Conservation (phyloP, 1,284 basidiomycete species). For the Ustilago shanxiensis region DNA sequence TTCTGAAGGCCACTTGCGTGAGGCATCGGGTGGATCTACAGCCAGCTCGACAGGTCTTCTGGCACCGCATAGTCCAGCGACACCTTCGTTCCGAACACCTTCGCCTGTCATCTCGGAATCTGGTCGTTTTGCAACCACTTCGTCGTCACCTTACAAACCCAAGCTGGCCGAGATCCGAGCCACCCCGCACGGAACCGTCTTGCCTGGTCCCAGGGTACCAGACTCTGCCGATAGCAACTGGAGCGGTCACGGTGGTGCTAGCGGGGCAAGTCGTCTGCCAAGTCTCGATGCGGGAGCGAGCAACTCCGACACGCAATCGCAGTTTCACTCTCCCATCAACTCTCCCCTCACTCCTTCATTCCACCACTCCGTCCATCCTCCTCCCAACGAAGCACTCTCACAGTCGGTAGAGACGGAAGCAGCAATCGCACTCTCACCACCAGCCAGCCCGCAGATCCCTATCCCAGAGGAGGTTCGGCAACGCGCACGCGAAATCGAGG, state of each 20-base stretch:
- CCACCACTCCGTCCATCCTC: slow-evolving; percentile 26
- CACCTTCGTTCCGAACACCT: slow-evolving; percentile 29
- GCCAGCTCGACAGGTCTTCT: slow-evolving; percentile 38
- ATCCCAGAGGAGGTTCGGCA: slow-evolving; percentile 44
- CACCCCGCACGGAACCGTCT: slow-evolving; percentile 28
- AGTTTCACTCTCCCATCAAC: slow-evolving; percentile 41
- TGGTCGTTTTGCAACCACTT: slow-evolving; percentile 2
- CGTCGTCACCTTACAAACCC: slow-evolving; percentile 22
- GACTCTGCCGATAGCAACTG: slow-evolving; percentile 45
- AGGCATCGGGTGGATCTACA: slow-evolving; percentile 28
- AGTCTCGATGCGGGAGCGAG: slow-evolving; percentile 47
- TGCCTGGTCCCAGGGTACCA: slow-evolving; percentile 42
- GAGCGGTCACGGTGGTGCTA: slow-evolving; percentile 27
- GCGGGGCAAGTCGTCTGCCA: slow-evolving; percentile 27
- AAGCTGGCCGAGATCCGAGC: slow-evolving; percentile 36
- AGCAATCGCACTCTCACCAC: slow-evolving; percentile 14
- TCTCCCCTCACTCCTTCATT: slow-evolving; percentile 51
- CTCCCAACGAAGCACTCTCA: not conserved
- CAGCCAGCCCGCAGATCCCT: slow-evolving; percentile 26
- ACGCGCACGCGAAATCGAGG: slow-evolving; percentile 52
- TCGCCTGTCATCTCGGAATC: slow-evolving; percentile 26
- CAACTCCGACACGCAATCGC: slow-evolving; percentile 41
- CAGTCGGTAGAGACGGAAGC: slow-evolving; percentile 8
- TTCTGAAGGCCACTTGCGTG: slow-evolving; percentile 29
- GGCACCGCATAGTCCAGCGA: slow-evolving; percentile 36